phyloP scores from a whole-genome alignment of 495 filamentous ascomycete species.

The Penicillium cinerascens region DNA sequence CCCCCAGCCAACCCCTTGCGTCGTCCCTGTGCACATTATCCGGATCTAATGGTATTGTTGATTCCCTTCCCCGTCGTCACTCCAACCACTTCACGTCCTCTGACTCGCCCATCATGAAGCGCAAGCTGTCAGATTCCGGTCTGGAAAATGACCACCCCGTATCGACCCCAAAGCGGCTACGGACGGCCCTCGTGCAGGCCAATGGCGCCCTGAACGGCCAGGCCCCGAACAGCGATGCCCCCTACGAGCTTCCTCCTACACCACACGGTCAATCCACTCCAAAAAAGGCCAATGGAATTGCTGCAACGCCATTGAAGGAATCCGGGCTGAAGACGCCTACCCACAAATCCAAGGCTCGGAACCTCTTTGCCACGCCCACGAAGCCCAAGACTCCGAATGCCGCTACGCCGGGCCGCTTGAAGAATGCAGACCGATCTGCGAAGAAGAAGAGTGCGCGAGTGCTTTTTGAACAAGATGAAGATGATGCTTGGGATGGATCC shows the following conservation, averaged over 20 bases:
- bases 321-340: conserved; percentile 45
- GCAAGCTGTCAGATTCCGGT: conserved; percentile 42
- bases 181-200: conserved; percentile 21
- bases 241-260: conserved; percentile 27
- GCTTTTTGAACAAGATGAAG: conserved; percentile 68
- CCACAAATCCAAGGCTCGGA: conserved; percentile 38
- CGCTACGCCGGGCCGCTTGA: conserved; percentile 53
- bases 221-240: conserved; percentile 21
- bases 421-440: conserved; percentile 77
- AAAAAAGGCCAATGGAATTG: conserved; percentile 31
- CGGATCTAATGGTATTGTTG: conserved; percentile 41
- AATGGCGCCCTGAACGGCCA: conserved; percentile 30
- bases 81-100: conserved; percentile 6
- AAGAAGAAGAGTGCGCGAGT: conserved; percentile 78
- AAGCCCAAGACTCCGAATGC: conserved; percentile 27
- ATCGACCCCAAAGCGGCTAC: conserved; percentile 42
- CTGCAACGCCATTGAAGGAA: conserved; percentile 37
- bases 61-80: conserved; percentile 19
- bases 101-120: conserved; percentile 39
- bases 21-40: conserved; percentile 30
- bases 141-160: conserved; percentile 34
- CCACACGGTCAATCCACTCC: conserved; percentile 35
- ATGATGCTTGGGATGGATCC: conserved; percentile 72
- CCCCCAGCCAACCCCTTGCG: conserved; percentile 25
- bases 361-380: conserved; percentile 41